Percentiles rank a stretch among this genome's conserved stretches.
These are phyloP conservation scores for Skeletonema costatum DNA, from an alignment of 108 stramenopile genomes.

Conservation along the genomic window DNA sequence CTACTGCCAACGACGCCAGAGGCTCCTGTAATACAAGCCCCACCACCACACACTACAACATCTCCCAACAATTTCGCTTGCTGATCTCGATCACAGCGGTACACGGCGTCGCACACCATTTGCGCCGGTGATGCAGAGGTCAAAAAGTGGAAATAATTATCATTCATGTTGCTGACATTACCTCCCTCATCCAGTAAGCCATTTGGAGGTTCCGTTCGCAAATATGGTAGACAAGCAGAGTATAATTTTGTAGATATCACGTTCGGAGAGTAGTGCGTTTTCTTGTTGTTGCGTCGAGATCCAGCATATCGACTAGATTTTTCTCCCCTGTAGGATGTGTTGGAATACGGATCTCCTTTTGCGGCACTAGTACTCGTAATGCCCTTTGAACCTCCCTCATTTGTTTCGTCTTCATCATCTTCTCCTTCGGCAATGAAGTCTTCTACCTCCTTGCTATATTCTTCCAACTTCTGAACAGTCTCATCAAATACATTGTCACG, in stretches of 20 bases:
- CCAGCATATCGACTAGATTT: slow-evolving; percentile 26
- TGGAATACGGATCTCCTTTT: slow-evolving; percentile 42
- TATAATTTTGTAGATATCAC: slow-evolving; percentile 40
- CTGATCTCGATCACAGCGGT: slow-evolving; percentile 89
- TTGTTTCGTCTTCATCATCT: slow-evolving; percentile 9
- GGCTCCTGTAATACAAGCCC: slow-evolving; percentile 62
- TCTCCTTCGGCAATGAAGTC: slow-evolving; percentile 27
- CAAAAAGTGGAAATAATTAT: slow-evolving; percentile 34
- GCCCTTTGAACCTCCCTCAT: slow-evolving; percentile 12
- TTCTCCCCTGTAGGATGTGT: slow-evolving; percentile 37
- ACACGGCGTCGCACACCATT: slow-evolving; percentile 89
- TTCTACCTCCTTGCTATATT: slow-evolving; percentile 20
- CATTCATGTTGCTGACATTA: not conserved
- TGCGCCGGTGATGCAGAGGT: slow-evolving; percentile 73
- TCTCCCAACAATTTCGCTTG: slow-evolving; percentile 82
- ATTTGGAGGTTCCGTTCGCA: slow-evolving; percentile 32
- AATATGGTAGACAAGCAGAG: slow-evolving; percentile 39
- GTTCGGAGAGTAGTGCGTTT: slow-evolving; percentile 13
- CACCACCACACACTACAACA: slow-evolving; percentile 85
- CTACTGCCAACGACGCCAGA: slow-evolving; percentile 8
- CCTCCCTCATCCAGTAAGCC: not conserved
- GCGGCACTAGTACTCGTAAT: not conserved
- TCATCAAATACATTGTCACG: slow-evolving; percentile 52
- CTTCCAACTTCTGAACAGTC: slow-evolving; percentile 14
- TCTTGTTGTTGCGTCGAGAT: slow-evolving; percentile 4